Evolutionary conservation across 208 protist species (phyloP).

Genomic region (Wallacemonas collosoma): DNA sequence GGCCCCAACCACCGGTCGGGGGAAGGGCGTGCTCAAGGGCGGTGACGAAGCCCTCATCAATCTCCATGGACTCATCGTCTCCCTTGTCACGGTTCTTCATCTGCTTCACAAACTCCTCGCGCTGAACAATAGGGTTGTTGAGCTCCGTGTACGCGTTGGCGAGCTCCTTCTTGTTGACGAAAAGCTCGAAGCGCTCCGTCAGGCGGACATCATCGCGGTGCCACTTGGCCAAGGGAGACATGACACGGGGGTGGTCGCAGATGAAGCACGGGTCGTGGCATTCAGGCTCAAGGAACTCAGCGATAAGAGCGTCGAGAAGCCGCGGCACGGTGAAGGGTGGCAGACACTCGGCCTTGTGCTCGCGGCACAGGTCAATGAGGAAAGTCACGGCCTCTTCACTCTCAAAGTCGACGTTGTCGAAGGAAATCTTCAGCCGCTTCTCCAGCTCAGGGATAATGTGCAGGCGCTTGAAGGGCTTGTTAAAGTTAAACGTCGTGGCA

Average conservation of each 20-base stretch:
- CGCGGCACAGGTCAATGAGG: slow-evolving; percentile 88
- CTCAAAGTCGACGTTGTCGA: slow-evolving; percentile 78
- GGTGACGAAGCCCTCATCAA: slow-evolving; percentile 97
- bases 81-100: slow-evolving; percentile 91
- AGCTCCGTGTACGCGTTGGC: slow-evolving; percentile 99
- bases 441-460: slow-evolving; percentile 97
- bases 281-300: slow-evolving; percentile 95
- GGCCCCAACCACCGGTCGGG: slow-evolving; percentile 99
- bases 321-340: slow-evolving; percentile 96
- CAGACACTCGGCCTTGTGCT: slow-evolving; percentile 92
- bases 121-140: slow-evolving; percentile 99
- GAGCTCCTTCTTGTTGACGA: slow-evolving; percentile 98
- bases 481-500: slow-evolving; percentile 98
- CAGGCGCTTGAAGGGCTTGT: slow-evolving; percentile 97
- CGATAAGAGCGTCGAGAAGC: slow-evolving; percentile 98
- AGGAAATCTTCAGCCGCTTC: slow-evolving; percentile 89
- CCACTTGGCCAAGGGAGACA: slow-evolving; percentile 99
- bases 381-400: slow-evolving; percentile 78
- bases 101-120: slow-evolving; percentile 98
- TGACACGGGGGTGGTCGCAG: slow-evolving; percentile 99
- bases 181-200: slow-evolving; percentile 99
- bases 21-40: slow-evolving; percentile 99
- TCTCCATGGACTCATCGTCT: slow-evolving; percentile 98
- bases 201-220: slow-evolving; percentile 93
- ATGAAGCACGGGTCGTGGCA: slow-evolving; percentile 99